Conservation (phyloP, 148 eudicot species). For the Nyssa sinensis region DNA sequence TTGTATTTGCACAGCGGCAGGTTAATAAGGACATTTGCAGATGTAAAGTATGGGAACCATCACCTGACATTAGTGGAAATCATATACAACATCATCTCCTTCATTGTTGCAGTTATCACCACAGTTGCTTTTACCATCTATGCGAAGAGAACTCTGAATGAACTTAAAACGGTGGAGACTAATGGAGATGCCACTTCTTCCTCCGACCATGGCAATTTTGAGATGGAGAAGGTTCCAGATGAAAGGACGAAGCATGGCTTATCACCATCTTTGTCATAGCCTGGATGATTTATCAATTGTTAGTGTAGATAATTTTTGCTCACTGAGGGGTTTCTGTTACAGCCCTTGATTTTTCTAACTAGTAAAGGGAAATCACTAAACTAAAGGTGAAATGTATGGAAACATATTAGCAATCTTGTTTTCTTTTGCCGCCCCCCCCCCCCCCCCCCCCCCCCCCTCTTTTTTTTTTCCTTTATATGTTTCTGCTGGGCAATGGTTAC, state of each 20-base stretch:
- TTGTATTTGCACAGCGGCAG: slow-evolving; percentile 64
- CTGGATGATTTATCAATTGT: background rate
- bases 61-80: slow-evolving; percentile 81
- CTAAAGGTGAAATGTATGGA: background rate
- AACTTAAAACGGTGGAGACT: slow-evolving; percentile 48
- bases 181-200: slow-evolving; percentile 30
- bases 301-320: background rate
- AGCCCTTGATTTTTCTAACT: background rate
- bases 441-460: too few relatives aligned
- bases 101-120: slow-evolving; percentile 60
- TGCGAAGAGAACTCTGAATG: slow-evolving; percentile 66
- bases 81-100: slow-evolving; percentile 72
- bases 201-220: slow-evolving; percentile 28
- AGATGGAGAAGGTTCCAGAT: slow-evolving; percentile 67
- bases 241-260: slow-evolving; percentile 39
- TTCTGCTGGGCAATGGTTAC: too few relatives aligned
- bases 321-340: background rate
- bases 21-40: slow-evolving; percentile 80
- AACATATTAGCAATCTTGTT: too few relatives aligned
- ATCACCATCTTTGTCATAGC: slow-evolving; percentile 12
- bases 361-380: too few relatives aligned
- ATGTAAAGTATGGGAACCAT: slow-evolving; percentile 75
- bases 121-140: slow-evolving; percentile 72
- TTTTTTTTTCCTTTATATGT: too few relatives aligned
- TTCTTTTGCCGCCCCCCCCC: too few relatives aligned